These are phyloP conservation scores for Phylloporus sp. DNA, from an alignment of 768 basidiomycete species.

Conservation along the genomic window DNA sequence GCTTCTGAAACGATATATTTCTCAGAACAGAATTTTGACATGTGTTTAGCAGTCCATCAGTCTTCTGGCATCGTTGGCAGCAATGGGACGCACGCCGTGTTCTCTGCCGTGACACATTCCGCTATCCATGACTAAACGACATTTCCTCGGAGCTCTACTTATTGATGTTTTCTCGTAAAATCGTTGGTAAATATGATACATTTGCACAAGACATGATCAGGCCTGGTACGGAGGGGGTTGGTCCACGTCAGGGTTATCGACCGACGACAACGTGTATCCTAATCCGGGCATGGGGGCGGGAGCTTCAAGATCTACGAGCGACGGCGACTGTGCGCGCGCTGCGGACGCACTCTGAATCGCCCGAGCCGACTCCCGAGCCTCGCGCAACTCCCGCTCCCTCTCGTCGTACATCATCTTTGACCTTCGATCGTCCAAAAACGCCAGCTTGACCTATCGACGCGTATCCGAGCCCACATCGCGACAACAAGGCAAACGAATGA, in stretches of 20 bases:
- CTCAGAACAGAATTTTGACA: background rate
- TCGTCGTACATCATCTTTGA: slow-evolving; percentile 49
- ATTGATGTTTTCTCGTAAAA: background rate
- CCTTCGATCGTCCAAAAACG: slow-evolving; percentile 75
- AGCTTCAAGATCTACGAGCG: background rate
- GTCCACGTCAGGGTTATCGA: slow-evolving; percentile 10
- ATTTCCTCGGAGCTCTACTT: background rate
- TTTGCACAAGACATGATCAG: background rate
- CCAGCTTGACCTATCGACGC: slow-evolving; percentile 58
- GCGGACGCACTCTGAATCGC: background rate
- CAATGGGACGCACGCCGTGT: slow-evolving; percentile 22
- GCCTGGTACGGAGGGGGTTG: slow-evolving; percentile 20
- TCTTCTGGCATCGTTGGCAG: background rate
- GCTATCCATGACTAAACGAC: slow-evolving; percentile 18
- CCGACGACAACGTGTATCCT: slow-evolving; percentile 16
- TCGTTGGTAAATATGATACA: slow-evolving; percentile 5
- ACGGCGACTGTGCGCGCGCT: background rate
- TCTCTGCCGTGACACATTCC: slow-evolving; percentile 35
- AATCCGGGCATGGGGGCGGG: slow-evolving; percentile 22
- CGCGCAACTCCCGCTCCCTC: slow-evolving; percentile 51
- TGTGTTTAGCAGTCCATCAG: background rate
- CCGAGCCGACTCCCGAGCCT: slow-evolving; percentile 33
- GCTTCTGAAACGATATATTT: background rate
- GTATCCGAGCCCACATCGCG: too few relatives aligned
- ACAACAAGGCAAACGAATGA: background rate